Base-by-base conservation (phyloP, 116 monocot species). In the Zostera marina region DNA sequence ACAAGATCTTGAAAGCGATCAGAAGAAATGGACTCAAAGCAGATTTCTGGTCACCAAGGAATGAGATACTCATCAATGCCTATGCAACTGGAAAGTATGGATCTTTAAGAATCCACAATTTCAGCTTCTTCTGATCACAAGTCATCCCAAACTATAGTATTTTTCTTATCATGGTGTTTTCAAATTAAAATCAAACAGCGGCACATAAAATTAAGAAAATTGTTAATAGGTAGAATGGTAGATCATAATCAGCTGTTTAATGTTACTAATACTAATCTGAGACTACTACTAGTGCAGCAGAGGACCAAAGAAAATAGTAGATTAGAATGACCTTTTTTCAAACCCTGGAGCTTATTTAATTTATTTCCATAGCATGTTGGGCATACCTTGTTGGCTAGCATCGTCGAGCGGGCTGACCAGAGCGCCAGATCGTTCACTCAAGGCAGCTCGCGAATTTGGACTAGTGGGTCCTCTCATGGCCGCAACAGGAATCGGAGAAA, bases 1-100 rank as follows among this genome's bases (percentile, higher is more conserved):
- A 71, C 76, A 84, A 79, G 68, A 74, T 84, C 51, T 62, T 84
- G 44, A 84, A 74, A 70, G 74, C 80, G 20, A 43, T 84, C 26
- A 76, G 80, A 42, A 71, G 80, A 55, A 79, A 71, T 40, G 80
- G 79, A 5, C 51, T 84, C 9, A 74, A 76, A 60, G 84, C 77
- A 39, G 84, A 84, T 53, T 66, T 66, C 22, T 84, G 84, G 84
- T 84, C 84, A 60, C 45, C 84, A 7, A 76, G 74, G 22, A 84
- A 79, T 64, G 84, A 84, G 71, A 73, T 84, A 11, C 55, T 70
- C 21, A 71, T 84, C 23, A 79, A 79, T 63, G 73, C 83, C 9
- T 83, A 83, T 23, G 83, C 73, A 44, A 68, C 58, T 64, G 61
- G 70, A 40, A 54, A 54, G 4, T 60, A 19, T 22, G 76, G 69